Evolutionary conservation across 202 grass and related monocot genomes (phyloP).

Genomic region (Carex sylvatica): DNA sequence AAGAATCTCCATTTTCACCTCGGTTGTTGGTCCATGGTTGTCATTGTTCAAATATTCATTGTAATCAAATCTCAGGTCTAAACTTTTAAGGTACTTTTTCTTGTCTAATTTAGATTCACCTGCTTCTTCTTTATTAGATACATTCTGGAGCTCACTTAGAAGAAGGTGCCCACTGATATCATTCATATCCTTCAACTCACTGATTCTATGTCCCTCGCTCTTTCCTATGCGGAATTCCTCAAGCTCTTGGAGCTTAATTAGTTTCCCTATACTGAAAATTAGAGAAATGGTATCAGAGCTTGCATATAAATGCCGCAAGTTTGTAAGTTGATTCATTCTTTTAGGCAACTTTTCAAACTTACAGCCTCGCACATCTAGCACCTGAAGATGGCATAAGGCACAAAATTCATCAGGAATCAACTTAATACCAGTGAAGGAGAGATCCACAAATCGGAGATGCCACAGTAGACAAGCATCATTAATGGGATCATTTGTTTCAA

Average conservation of each 20-base stretch:
- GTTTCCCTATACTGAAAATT: neutral
- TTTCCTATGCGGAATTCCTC: neutral
- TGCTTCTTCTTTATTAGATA: constrained; percentile 10
- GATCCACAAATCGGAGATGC: neutral
- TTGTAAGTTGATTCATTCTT: neutral
- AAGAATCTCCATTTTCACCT: neutral
- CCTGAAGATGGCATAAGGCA: neutral
- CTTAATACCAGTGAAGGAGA: neutral
- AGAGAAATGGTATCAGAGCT: neutral
- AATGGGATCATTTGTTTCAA: neutral
- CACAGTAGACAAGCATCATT: neutral
- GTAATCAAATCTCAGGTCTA: neutral
- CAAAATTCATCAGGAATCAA: neutral
- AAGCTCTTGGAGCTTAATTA: constrained; percentile 1
- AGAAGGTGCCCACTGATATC: neutral
- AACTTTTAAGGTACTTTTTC: neutral
- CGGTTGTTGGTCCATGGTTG: neutral
- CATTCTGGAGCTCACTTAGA: neutral
- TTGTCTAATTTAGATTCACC: neutral
- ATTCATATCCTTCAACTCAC: neutral
- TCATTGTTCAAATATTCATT: neutral
- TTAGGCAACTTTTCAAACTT: neutral
- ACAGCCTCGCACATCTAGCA: neutral
- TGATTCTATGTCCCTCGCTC: neutral
- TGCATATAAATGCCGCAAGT: neutral